Evolutionary conservation across 306 rosid species (phyloP).

Genomic region (Prunus salicina): DNA sequence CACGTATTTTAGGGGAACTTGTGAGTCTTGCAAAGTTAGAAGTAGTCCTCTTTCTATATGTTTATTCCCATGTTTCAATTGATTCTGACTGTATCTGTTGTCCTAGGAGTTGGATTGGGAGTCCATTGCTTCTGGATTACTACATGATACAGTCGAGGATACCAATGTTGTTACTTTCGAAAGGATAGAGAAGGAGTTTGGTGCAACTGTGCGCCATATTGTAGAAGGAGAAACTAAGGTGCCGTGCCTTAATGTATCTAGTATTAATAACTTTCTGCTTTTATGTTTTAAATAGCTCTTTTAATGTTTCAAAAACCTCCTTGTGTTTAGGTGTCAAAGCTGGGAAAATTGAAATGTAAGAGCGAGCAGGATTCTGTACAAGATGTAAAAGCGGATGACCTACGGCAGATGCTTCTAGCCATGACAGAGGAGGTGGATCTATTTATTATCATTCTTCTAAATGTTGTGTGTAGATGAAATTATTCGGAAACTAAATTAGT

Average conservation of each 20-base stretch:
- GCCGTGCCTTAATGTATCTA: conserved; percentile 27
- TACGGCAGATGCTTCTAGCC: conserved; percentile 95
- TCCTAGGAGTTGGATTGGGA: conserved; percentile 96
- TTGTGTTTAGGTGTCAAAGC: conserved; percentile 78
- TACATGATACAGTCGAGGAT: conserved; percentile 97
- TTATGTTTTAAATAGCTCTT: conserved; percentile 1
- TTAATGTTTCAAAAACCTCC: conserved; percentile 9
- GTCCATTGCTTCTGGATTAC: conserved; percentile 92
- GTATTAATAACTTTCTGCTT: background rate
- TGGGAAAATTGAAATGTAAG: conserved; percentile 90
- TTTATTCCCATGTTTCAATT: conserved; percentile 20
- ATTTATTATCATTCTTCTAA: conserved; percentile 21
- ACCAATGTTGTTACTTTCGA: conserved; percentile 86
- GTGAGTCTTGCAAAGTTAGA: conserved; percentile 50
- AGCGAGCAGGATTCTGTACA: conserved; percentile 70
- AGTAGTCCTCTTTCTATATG: conserved; percentile 14
- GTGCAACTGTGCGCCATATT: conserved; percentile 80
- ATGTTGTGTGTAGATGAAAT: conserved; percentile 21
- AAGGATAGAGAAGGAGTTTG: conserved; percentile 92
- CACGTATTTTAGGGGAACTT: conserved; percentile 92
- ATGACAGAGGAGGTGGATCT: conserved; percentile 93
- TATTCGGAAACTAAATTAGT: conserved; percentile 26
- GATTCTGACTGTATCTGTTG: conserved; percentile 19
- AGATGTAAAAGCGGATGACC: conserved; percentile 98
- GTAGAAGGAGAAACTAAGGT: conserved; percentile 99